These are phyloP conservation scores for Cicer judaicum DNA, from an alignment of 306 rosid species.

Conservation along the genomic window DNA sequence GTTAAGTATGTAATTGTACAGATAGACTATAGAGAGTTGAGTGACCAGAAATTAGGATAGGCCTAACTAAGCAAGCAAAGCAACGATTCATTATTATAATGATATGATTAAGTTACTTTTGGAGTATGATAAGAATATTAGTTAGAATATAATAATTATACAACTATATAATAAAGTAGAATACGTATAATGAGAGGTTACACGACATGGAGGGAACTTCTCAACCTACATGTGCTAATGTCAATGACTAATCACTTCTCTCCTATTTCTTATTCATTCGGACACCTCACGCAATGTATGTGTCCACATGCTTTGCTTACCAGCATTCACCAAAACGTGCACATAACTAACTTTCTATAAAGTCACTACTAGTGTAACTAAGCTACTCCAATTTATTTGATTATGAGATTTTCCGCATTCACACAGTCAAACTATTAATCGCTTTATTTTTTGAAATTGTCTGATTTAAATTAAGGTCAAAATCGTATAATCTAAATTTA, in stretches of 20 bases:
- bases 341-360: constrained; percentile 63
- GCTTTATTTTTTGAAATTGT: too few relatives aligned
- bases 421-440: too few relatives aligned
- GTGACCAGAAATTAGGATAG: constrained; percentile 50
- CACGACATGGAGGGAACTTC: constrained; percentile 46
- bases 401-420: too few relatives aligned
- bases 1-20: background rate
- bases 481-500: too few relatives aligned
- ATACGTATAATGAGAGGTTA: constrained; percentile 44
- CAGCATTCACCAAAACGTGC: constrained; percentile 70
- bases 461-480: too few relatives aligned
- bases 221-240: constrained; percentile 60
- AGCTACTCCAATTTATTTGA: too few relatives aligned
- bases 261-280: constrained; percentile 50
- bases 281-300: constrained; percentile 68
- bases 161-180: constrained; percentile 10
- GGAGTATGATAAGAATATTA: constrained; percentile 30
- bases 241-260: constrained; percentile 48
- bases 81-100: constrained; percentile 18
- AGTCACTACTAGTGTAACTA: background rate
- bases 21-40: constrained; percentile 33
- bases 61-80: constrained; percentile 44
- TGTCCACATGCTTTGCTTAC: constrained; percentile 60
- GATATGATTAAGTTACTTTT: constrained; percentile 38
- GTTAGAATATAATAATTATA: constrained; percentile 4